Conservation (phyloP, 2,329 filamentous ascomycete species). For the Cladorrhinum sp. region DNA sequence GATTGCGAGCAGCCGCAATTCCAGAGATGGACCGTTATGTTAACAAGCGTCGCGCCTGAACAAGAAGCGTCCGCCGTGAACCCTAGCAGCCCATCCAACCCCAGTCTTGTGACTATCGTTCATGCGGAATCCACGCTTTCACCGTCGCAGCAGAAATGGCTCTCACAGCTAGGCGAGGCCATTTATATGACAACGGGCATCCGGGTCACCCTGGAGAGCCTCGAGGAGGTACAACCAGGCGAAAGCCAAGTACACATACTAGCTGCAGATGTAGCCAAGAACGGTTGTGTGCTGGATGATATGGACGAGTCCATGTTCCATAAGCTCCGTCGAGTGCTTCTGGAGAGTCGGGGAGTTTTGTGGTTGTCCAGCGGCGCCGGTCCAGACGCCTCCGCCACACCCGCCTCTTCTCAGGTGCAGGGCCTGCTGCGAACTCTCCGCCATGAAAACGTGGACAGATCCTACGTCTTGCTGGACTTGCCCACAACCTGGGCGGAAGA, state of each 20-base stretch:
- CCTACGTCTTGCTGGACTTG: slow-evolving; percentile 21
- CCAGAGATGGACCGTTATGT: slow-evolving; percentile 1
- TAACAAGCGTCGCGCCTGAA: slow-evolving; percentile 2
- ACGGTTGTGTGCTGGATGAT: slow-evolving; percentile 19
- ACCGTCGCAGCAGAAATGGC: slow-evolving; percentile 19
- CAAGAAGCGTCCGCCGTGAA: slow-evolving; percentile 1
- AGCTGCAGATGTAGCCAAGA: slow-evolving; percentile 1
- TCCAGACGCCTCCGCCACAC: neutral
- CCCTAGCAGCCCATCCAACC: slow-evolving; percentile 3
- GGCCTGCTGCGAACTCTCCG: slow-evolving; percentile 21
- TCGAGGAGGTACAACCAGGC: slow-evolving; percentile 4
- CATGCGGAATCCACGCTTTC: slow-evolving; percentile 7
- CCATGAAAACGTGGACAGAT: slow-evolving; percentile 18
- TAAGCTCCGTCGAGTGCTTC: slow-evolving; percentile 10
- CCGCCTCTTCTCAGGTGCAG: slow-evolving; percentile 1
- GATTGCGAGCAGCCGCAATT: slow-evolving; percentile 6
- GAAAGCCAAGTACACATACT: slow-evolving; percentile 4
- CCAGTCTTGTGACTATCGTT: slow-evolving; percentile 4
- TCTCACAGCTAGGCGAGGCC: slow-evolving; percentile 5
- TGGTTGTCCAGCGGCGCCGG: slow-evolving; percentile 11
- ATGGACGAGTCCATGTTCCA: slow-evolving; percentile 1
- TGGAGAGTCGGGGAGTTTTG: slow-evolving; percentile 18
- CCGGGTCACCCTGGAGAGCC: slow-evolving; percentile 4
- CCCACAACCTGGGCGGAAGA: neutral
- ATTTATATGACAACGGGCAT: slow-evolving; percentile 4